A percentile compares a stretch with the other conserved stretches of the same genome.
These are phyloP conservation scores for Infundibulicybe gibba DNA, from an alignment of 768 basidiomycete species.

Conservation along the genomic window DNA sequence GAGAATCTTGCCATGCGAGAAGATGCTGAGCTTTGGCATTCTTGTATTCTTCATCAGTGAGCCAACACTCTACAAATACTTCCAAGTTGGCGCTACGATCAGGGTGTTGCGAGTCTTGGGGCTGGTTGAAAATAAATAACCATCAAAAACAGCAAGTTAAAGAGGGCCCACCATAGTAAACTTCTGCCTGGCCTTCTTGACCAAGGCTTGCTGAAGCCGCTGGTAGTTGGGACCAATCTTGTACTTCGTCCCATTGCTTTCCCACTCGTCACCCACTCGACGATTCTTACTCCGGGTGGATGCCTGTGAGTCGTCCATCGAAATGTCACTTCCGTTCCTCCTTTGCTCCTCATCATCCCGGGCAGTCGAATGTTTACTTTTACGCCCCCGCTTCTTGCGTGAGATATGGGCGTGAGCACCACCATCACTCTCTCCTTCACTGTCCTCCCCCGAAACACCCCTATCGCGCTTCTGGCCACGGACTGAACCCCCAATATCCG, in stretches of 20 bases:
- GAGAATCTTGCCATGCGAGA: constrained; percentile 68
- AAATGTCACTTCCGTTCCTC: constrained; percentile 33
- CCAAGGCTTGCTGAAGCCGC: constrained; percentile 62
- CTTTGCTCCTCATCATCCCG: constrained; percentile 30
- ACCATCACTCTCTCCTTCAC: constrained; percentile 36
- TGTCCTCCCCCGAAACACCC: constrained; percentile 43
- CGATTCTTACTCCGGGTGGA: constrained; percentile 55
- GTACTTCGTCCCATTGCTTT: constrained; percentile 62
- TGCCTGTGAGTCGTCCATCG: constrained; percentile 41
- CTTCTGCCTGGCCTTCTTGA: constrained; percentile 67
- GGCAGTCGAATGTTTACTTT: constrained; percentile 19
- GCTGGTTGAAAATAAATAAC: constrained; percentile 35
- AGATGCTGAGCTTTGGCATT: constrained; percentile 57
- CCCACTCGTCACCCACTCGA: constrained; percentile 75
- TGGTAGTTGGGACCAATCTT: constrained; percentile 72
- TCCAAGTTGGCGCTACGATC: constrained; percentile 66
- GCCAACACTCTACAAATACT: constrained; percentile 77
- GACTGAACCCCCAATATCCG: constrained; percentile 29
- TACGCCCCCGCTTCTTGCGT: constrained; percentile 58
- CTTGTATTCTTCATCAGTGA: constrained; percentile 70
- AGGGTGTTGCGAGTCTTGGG: constrained; percentile 74
- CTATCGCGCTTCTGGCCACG: constrained; percentile 71
- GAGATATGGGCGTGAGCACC: constrained; percentile 17
- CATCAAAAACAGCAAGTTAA: not conserved
- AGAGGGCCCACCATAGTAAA: constrained; percentile 67